Evolutionary conservation across 305 asterid genomes (phyloP).

Genomic region (Ajuga reptans): DNA sequence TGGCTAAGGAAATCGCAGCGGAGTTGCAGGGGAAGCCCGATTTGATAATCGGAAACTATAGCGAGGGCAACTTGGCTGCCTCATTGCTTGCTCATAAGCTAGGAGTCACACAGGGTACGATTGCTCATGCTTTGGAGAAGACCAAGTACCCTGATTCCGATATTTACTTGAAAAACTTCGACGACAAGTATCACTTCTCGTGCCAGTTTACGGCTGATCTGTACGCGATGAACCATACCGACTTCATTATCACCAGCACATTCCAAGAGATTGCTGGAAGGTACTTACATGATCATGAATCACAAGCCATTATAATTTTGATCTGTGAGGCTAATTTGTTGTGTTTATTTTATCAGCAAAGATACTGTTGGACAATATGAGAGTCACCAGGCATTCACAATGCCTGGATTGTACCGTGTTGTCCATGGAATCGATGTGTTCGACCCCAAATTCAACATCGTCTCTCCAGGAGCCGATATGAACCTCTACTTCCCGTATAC

Average conservation of each 20-base stretch:
- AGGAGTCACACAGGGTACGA: conserved; percentile 71
- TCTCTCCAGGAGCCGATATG: conserved; percentile 70
- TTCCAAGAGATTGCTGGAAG: conserved; percentile 87
- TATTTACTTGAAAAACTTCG: conserved; percentile 51
- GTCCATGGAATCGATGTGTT: conserved; percentile 70
- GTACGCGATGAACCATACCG: conserved; percentile 72
- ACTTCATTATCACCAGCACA: conserved; percentile 79
- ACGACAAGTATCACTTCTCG: conserved; percentile 72
- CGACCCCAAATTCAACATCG: conserved; percentile 77
- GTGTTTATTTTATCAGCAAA: conserved; percentile 38
- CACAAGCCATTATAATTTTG: not conserved
- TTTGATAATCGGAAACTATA: conserved; percentile 70
- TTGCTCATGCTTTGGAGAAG: conserved; percentile 82
- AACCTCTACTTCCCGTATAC: conserved; percentile 56
- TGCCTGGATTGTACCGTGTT: conserved; percentile 77
- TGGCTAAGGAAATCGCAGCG: conserved; percentile 50
- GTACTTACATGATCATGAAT: conserved; percentile 20
- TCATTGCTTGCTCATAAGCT: conserved; percentile 64
- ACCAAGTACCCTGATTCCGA: conserved; percentile 77
- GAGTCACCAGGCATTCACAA: conserved; percentile 71
- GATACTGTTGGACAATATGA: conserved; percentile 76
- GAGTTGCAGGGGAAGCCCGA: conserved; percentile 69
- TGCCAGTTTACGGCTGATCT: conserved; percentile 77
- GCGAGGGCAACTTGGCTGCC: conserved; percentile 79
- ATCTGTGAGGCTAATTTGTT: not conserved